Conservation (phyloP, 2,329 filamentous ascomycete species). For the Pseudogymnoascus sp. region DNA sequence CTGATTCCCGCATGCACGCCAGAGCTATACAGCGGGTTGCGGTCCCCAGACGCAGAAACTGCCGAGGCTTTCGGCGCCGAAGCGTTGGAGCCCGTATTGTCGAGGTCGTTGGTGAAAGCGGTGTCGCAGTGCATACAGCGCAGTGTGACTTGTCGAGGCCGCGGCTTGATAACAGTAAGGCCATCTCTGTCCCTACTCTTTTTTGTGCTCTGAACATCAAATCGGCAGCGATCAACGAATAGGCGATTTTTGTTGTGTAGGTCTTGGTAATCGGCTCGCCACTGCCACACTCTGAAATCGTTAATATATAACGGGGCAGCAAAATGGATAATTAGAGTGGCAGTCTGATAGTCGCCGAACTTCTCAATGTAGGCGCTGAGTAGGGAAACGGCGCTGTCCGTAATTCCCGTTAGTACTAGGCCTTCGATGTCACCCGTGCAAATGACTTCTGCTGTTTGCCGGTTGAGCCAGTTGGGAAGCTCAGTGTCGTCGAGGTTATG, state of each 20-base stretch:
- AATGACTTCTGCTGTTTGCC: constrained; percentile 54
- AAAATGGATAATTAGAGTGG: constrained; percentile 65
- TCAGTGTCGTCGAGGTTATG: constrained; percentile 56
- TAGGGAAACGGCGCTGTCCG: constrained; percentile 64
- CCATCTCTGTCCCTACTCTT: constrained; percentile 57
- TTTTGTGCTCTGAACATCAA: constrained; percentile 69
- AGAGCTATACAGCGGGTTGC: constrained; percentile 52
- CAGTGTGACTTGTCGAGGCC: constrained; percentile 63
- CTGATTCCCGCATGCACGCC: constrained; percentile 54
- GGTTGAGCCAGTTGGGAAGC: constrained; percentile 60
- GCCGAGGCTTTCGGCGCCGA: constrained; percentile 15
- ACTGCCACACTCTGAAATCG: constrained; percentile 66
- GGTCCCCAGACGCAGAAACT: constrained; percentile 16
- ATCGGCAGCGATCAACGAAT: constrained; percentile 69
- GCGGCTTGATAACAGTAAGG: constrained; percentile 53
- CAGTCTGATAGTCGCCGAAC: constrained; percentile 72
- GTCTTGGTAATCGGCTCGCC: constrained; percentile 64
- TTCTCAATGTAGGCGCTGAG: constrained; percentile 69
- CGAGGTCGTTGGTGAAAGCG: constrained; percentile 40
- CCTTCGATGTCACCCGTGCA: constrained; percentile 67
- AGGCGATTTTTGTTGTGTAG: constrained; percentile 65
- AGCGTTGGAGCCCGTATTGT: constrained; percentile 18
- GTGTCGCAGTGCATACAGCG: constrained; percentile 71
- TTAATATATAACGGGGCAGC: constrained; percentile 69
- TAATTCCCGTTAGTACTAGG: constrained; percentile 70